Evolutionary conservation across 2,329 filamentous ascomycete species (phyloP).

Genomic region (Talaromyces sp.): DNA sequence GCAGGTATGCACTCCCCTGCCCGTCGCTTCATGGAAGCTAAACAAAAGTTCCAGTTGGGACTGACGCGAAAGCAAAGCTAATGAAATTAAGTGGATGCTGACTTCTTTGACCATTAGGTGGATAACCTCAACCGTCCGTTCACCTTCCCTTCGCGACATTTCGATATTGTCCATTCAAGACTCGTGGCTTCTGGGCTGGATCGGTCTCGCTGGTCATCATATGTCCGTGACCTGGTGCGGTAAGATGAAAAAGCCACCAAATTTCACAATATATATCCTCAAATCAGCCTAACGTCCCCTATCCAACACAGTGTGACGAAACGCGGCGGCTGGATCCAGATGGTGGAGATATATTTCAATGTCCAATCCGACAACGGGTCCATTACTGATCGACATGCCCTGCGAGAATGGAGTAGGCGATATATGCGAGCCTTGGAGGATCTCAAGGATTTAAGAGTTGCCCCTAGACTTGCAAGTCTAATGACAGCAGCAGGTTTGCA

Average conservation of each 20-base stretch:
- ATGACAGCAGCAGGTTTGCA: slow-evolving; percentile 62
- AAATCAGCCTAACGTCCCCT: slow-evolving; percentile 6
- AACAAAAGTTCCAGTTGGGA: background rate
- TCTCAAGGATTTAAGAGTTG: slow-evolving; percentile 63
- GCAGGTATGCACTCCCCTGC: slow-evolving; percentile 45
- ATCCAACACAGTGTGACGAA: slow-evolving; percentile 48
- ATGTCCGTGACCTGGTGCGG: slow-evolving; percentile 69
- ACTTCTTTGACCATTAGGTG: slow-evolving; percentile 40
- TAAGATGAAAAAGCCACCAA: slow-evolving; percentile 24
- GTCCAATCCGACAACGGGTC: slow-evolving; percentile 81
- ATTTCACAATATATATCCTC: background rate
- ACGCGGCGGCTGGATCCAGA: slow-evolving; percentile 78
- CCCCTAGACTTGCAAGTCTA: slow-evolving; percentile 57
- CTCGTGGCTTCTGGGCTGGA: slow-evolving; percentile 62
- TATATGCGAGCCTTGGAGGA: slow-evolving; percentile 61
- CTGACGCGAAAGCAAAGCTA: background rate
- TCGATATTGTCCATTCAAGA: slow-evolving; percentile 79
- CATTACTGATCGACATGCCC: slow-evolving; percentile 63
- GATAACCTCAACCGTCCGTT: slow-evolving; percentile 68
- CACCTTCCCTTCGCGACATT: slow-evolving; percentile 66
- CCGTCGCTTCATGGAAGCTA: background rate
- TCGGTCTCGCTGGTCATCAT: slow-evolving; percentile 66
- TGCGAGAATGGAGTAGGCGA: slow-evolving; percentile 62
- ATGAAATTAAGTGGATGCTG: background rate
- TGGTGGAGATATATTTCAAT: slow-evolving; percentile 83